A percentile compares a stretch with the other conserved stretches of the same genome.
Conservation (phyloP, 805 yeast species). For the Barnettozyma pratensis region DNA sequence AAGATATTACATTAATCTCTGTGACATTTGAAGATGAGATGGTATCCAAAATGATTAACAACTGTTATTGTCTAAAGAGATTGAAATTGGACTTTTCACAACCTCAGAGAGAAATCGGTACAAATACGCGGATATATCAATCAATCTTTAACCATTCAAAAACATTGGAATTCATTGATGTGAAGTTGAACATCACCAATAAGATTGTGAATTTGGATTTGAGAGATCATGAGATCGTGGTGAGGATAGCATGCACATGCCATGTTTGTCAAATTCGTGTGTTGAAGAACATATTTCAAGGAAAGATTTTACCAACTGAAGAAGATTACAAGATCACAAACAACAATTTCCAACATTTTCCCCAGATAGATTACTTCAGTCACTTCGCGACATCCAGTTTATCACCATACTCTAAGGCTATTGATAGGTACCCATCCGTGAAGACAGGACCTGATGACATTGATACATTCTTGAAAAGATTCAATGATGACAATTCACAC, state of each 20-base stretch:
- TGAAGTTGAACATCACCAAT: constrained; percentile 25
- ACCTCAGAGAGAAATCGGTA: constrained; percentile 29
- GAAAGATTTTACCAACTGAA: constrained; percentile 29
- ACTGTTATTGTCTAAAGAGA: constrained; percentile 28
- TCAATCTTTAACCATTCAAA: constrained; percentile 30
- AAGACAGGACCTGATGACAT: constrained; percentile 36
- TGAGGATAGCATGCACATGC: constrained; percentile 19
- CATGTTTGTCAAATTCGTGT: constrained; percentile 18
- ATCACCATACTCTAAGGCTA: constrained; percentile 39
- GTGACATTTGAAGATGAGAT: constrained; percentile 28
- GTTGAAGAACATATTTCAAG: constrained; percentile 27
- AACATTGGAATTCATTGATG: constrained; percentile 33
- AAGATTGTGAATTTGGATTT: constrained; percentile 18
- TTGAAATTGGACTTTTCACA: constrained; percentile 36
- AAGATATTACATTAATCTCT: constrained; percentile 37
- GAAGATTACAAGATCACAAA: constrained; percentile 25
- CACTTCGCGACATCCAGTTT: constrained; percentile 31
- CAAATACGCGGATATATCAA: constrained; percentile 28
- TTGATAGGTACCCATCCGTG: constrained; percentile 38
- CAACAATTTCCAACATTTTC: constrained; percentile 25
- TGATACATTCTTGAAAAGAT: constrained; percentile 25
- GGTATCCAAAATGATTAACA: constrained; percentile 28
- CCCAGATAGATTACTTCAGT: constrained; percentile 32
- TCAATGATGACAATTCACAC: constrained; percentile 19
- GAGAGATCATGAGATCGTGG: constrained; percentile 9